Conservation (phyloP, 305 asterid species). For the Fraxinus xanthoxyloides region DNA sequence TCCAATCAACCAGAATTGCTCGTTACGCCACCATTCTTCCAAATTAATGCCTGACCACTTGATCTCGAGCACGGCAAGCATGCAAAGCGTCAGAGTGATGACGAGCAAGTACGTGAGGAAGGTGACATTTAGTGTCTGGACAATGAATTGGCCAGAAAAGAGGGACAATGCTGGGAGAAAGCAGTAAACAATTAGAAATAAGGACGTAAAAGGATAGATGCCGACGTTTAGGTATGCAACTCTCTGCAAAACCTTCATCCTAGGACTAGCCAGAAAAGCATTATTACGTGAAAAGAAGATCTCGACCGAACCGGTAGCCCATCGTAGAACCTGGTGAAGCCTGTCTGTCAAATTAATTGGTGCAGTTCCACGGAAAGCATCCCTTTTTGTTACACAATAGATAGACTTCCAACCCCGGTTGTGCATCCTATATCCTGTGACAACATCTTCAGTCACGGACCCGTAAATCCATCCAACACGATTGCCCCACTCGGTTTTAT, state of each 20-base stretch:
- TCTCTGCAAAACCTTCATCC: conserved; percentile 75
- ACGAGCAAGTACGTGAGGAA: conserved; percentile 71
- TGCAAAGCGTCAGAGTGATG: conserved; percentile 70
- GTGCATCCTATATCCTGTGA: conserved; percentile 94
- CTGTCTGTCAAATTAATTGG: conserved; percentile 90
- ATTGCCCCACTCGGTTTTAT: conserved; percentile 95
- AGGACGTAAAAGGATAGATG: conserved; percentile 85
- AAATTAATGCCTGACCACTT: conserved; percentile 83
- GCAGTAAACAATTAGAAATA: conserved; percentile 86
- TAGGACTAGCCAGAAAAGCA: conserved; percentile 72
- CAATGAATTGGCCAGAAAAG: conserved; percentile 88
- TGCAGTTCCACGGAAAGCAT: conserved; percentile 98
- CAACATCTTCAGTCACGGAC: conserved; percentile 93
- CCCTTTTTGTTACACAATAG: conserved; percentile 87
- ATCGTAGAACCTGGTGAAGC: conserved; percentile 95
- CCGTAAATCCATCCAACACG: conserved; percentile 97
- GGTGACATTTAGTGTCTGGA: conserved; percentile 63
- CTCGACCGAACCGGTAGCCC: conserved; percentile 98
- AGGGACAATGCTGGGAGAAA: conserved; percentile 92
- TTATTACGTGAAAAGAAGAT: conserved; percentile 91
- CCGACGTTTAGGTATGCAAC: conserved; percentile 92
- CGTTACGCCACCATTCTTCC: conserved; percentile 98
- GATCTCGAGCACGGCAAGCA: conserved; percentile 76
- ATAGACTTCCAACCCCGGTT: conserved; percentile 93
- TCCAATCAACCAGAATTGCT: conserved; percentile 90